Evolutionary conservation across 1,139 yeast species (phyloP).

Genomic region (Geotrichum aggregatum): DNA sequence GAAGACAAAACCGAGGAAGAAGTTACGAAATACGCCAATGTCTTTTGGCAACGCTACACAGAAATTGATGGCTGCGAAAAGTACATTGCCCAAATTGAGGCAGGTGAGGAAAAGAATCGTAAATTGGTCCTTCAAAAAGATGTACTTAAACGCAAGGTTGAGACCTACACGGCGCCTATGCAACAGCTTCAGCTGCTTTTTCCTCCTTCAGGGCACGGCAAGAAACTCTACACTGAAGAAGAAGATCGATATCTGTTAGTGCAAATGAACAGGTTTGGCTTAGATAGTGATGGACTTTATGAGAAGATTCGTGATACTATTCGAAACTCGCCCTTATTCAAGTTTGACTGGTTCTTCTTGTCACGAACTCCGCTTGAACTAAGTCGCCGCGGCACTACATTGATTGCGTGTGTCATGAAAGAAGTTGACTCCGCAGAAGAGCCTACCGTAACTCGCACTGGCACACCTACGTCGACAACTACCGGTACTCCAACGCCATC

Average conservation of each 20-base stretch:
- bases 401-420: slow-evolving; percentile 70
- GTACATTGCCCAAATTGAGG: slow-evolving; percentile 77
- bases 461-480: not conserved
- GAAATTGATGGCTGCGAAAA: slow-evolving; percentile 84
- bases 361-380: slow-evolving; percentile 83
- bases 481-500: not conserved
- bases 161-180: slow-evolving; percentile 61
- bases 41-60: slow-evolving; percentile 69
- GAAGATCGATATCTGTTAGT: slow-evolving; percentile 82
- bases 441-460: not conserved
- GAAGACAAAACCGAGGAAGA: slow-evolving; percentile 69
- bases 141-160: slow-evolving; percentile 60
- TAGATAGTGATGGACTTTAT: slow-evolving; percentile 62
- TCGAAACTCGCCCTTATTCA: slow-evolving; percentile 64
- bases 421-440: slow-evolving; percentile 51
- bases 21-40: slow-evolving; percentile 60
- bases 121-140: slow-evolving; percentile 63
- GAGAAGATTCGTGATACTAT: slow-evolving; percentile 79
- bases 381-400: slow-evolving; percentile 74
- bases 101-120: slow-evolving; percentile 76
- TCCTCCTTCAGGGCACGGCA: slow-evolving; percentile 81
- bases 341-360: slow-evolving; percentile 83
- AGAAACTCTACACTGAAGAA: slow-evolving; percentile 72
- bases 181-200: slow-evolving; percentile 72
- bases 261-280: slow-evolving; percentile 72